These are phyloP conservation scores for Penicillium pancosmium DNA, from an alignment of 495 filamentous ascomycete species.

Conservation along the genomic window DNA sequence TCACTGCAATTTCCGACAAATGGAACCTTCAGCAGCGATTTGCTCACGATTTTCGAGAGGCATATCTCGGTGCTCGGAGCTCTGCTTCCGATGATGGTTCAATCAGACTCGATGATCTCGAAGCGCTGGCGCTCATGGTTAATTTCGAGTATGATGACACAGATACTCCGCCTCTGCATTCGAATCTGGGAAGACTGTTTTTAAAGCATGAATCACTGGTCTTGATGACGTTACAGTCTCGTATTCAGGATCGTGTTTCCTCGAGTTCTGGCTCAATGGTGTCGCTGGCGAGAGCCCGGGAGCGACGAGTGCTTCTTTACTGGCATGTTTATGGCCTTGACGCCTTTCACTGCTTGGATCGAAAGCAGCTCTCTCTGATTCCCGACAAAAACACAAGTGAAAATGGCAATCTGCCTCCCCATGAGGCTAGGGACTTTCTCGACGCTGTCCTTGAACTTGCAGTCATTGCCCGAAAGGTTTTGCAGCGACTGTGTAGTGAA, in stretches of 20 bases:
- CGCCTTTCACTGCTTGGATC: slow-evolving; percentile 18
- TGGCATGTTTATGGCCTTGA: slow-evolving; percentile 25
- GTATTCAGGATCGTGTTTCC: slow-evolving; percentile 4
- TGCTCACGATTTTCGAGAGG: slow-evolving; percentile 12
- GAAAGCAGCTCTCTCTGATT: slow-evolving; percentile 17
- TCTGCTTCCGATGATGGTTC: neutral
- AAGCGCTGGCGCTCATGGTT: slow-evolving; percentile 21
- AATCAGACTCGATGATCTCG: slow-evolving; percentile 20
- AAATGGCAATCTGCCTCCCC: neutral
- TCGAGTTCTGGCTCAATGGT: neutral
- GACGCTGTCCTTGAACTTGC: slow-evolving; percentile 16
- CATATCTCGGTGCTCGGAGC: slow-evolving; percentile 7
- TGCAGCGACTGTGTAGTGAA: slow-evolving; percentile 8
- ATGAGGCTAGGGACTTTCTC: slow-evolving; percentile 6
- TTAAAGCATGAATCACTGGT: slow-evolving; percentile 18
- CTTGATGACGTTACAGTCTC: slow-evolving; percentile 12
- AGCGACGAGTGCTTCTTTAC: slow-evolving; percentile 15
- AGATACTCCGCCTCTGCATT: slow-evolving; percentile 1
- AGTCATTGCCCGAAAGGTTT: slow-evolving; percentile 13
- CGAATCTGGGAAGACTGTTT: slow-evolving; percentile 11
- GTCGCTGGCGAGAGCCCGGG: slow-evolving; percentile 1
- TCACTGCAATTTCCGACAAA: slow-evolving; percentile 10
- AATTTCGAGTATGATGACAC: slow-evolving; percentile 17
- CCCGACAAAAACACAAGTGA: neutral
- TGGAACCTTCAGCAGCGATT: slow-evolving; percentile 13